Conservation (phyloP, 257 asterid species). For the Cordia subcordata region DNA sequence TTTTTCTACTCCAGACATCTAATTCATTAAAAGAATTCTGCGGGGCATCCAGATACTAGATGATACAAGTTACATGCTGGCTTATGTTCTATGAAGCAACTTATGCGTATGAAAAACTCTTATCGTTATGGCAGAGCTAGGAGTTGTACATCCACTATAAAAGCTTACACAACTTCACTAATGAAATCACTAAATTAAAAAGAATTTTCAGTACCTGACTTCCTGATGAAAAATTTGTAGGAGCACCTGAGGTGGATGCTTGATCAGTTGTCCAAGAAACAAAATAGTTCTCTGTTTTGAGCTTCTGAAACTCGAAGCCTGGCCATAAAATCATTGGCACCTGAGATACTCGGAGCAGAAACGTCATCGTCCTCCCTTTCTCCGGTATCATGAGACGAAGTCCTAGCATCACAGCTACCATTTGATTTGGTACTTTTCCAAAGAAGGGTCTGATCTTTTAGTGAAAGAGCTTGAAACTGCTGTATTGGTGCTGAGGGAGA, state of each 20-base stretch:
- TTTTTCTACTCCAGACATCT: too few relatives aligned
- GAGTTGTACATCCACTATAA: too few relatives aligned
- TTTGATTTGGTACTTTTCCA: conserved; percentile 39
- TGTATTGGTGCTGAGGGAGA: conserved; percentile 48
- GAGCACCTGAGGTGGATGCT: conserved; percentile 32
- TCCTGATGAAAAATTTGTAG: conserved; percentile 25
- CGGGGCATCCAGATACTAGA: too few relatives aligned
- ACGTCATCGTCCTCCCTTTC: conserved; percentile 19
- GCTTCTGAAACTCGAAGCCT: conserved; percentile 38
- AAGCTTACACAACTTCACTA: too few relatives aligned
- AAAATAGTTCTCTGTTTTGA: conserved; percentile 18
- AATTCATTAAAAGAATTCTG: too few relatives aligned
- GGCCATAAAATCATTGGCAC: conserved; percentile 16
- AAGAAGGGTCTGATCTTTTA: conserved; percentile 46
- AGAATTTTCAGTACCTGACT: conserved; percentile 35
- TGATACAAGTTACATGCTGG: too few relatives aligned
- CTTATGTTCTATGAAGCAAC: too few relatives aligned
- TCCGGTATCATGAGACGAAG: conserved; percentile 15
- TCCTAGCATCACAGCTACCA: conserved; percentile 20
- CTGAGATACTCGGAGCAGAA: conserved; percentile 18
- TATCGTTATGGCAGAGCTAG: background rate
- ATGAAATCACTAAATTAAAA: too few relatives aligned
- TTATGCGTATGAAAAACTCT: too few relatives aligned
- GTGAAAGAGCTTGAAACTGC: conserved; percentile 63
- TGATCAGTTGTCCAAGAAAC: conserved; percentile 18